Base-by-base conservation (phyloP, 768 basidiomycete species). In the Hygrophorus pudorinus region DNA sequence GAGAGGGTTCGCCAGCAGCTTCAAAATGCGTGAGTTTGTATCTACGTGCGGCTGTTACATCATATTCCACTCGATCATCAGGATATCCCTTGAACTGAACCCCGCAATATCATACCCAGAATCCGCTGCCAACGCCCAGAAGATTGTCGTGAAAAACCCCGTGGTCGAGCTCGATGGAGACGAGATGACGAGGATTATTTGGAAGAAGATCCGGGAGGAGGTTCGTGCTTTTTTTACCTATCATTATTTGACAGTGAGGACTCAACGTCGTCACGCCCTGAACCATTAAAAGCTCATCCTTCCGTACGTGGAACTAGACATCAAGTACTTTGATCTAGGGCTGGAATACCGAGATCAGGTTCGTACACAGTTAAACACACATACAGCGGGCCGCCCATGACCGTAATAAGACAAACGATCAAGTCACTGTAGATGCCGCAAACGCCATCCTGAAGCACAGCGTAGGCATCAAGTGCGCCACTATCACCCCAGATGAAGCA, bases 111-210 rank as follows among this genome's bases (percentile, higher is more conserved):
- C 24, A 7, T 24, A 7, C 24, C 24, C 24, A 24, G 24, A 24
- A 24, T 24, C 24, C 24, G 24, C 7, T 24, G 7, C 24, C 24
- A 24, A 24, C 7, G 24, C 7, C 24, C 24, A 76, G 60, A 86
- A 84, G 61, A 93, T 96, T 56, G 73, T 72, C 21, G 91, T 92
- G 40, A 68, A 75, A 58, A 91, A 92, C 57, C 91, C 91, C 5
- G 77, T 96, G 37, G 91, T 96, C 38, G 92, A 96, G 67, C 77
- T 97, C 42, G 92, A 97, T 61, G 92, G 92, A 38, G 93, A 96
- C 65, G 94, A 99, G 68, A 98, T 98, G 94, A 99, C 94, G 28
- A 74, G 94, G 53, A 96, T 99, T 57, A 99, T 98, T 61, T 97
- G 89, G 91, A 92, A 91, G 78, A 91, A 91, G 73, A 92, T 93